phyloP scores from a whole-genome alignment of 1,284 basidiomycete species.

The Microbotryum intermedium region DNA sequence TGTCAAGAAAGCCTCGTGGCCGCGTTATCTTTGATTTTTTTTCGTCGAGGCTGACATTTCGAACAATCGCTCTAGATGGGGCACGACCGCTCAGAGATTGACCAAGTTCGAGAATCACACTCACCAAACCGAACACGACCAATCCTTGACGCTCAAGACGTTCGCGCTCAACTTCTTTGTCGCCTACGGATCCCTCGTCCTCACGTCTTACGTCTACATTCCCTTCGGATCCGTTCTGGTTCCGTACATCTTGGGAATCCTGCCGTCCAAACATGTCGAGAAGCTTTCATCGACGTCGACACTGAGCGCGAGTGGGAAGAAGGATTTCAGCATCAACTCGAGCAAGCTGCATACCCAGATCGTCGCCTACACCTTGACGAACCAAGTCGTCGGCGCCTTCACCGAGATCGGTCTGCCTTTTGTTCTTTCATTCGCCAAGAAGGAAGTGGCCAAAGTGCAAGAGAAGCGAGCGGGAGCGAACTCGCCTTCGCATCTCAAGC shows the following conservation, averaged over 20 bases:
- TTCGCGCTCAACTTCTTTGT: conserved; percentile 83
- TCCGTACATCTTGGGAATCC: conserved; percentile 54
- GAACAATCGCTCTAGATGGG: conserved; percentile 49
- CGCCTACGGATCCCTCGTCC: conserved; percentile 53
- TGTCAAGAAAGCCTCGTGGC: neutral
- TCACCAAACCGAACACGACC: conserved; percentile 46
- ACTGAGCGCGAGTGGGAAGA: conserved; percentile 12
- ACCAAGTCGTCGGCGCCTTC: conserved; percentile 75
- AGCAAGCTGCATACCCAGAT: conserved; percentile 77
- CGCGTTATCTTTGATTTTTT: too few relatives aligned
- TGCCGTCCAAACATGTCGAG: conserved; percentile 38
- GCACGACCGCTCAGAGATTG: conserved; percentile 56
- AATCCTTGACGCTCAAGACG: conserved; percentile 80
- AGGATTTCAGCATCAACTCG: conserved; percentile 43
- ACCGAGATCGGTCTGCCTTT: conserved; percentile 78
- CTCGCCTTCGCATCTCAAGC: conserved; percentile 61
- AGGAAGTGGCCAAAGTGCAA: conserved; percentile 21
- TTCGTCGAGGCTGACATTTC: too few relatives aligned
- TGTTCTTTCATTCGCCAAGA: conserved; percentile 51
- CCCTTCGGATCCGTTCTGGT: conserved; percentile 57
- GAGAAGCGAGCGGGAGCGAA: conserved; percentile 36
- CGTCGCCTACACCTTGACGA: conserved; percentile 90
- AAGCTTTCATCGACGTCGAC: conserved; percentile 18
- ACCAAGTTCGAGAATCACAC: conserved; percentile 86
- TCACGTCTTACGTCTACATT: conserved; percentile 75